Conservation (phyloP, 805 yeast species). For the Saccharomycopsis babjevae region DNA sequence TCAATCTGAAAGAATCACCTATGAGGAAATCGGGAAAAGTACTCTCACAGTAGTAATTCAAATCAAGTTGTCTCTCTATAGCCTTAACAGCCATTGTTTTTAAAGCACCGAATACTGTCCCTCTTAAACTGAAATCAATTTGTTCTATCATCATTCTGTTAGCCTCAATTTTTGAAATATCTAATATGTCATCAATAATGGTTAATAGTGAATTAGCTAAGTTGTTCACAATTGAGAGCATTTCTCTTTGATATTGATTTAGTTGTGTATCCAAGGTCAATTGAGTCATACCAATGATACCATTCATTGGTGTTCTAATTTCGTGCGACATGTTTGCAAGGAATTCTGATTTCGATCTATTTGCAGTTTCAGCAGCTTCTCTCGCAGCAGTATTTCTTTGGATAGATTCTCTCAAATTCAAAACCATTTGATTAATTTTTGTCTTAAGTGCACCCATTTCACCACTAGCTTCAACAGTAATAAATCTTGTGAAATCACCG, state of each 20-base stretch:
- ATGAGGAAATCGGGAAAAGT: constrained; percentile 79
- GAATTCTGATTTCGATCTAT: constrained; percentile 81
- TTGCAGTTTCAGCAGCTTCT: constrained; percentile 89
- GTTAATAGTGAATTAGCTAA: constrained; percentile 78
- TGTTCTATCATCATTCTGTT: constrained; percentile 89
- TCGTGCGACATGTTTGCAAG: constrained; percentile 85
- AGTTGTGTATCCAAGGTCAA: constrained; percentile 78
- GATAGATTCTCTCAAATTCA: constrained; percentile 76
- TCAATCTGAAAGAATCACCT: constrained; percentile 80
- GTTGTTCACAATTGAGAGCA: constrained; percentile 83
- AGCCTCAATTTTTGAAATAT: constrained; percentile 89
- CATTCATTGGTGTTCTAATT: constrained; percentile 86
- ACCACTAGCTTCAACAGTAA: constrained; percentile 86
- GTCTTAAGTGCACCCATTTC: constrained; percentile 61
- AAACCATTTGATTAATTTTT: constrained; percentile 68
- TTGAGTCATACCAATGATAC: constrained; percentile 90
- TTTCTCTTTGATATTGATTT: constrained; percentile 85
- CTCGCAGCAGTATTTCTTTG: constrained; percentile 89
- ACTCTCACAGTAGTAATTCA: constrained; percentile 73
- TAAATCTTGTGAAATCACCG: constrained; percentile 83
- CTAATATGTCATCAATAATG: constrained; percentile 81
- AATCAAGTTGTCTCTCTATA: constrained; percentile 72
- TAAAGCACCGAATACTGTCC: constrained; percentile 82
- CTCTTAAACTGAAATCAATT: constrained; percentile 76
- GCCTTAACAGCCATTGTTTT: constrained; percentile 86